Conservation (phyloP, 129 eudicot species). For the Chrysanthemum seticuspe region DNA sequence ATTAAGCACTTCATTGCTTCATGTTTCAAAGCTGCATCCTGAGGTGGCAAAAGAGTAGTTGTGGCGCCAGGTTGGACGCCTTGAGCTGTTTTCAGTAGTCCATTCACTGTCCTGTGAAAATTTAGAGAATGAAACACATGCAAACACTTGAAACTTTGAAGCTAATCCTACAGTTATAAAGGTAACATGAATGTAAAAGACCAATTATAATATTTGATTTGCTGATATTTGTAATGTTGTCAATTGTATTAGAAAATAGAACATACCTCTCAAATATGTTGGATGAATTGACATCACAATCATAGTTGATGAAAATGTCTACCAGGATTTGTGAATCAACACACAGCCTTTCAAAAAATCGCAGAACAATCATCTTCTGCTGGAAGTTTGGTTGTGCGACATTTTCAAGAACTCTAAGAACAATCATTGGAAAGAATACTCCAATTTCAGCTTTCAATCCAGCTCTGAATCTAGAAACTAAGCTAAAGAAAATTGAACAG, state of each 20-base stretch:
- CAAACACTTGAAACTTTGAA: neutral
- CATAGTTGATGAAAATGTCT: constrained; percentile 95
- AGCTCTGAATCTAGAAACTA: constrained; percentile 98
- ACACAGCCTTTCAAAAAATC: constrained; percentile 90
- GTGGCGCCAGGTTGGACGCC: constrained; percentile 89
- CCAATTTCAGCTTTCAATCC: constrained; percentile 99
- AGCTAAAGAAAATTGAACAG: constrained; percentile 93
- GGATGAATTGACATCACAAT: constrained; percentile 97
- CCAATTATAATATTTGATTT: neutral
- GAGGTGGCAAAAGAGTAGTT: constrained; percentile 91
- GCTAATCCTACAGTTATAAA: constrained; percentile 3
- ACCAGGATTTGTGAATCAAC: constrained; percentile 95
- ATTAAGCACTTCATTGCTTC: constrained; percentile 97
- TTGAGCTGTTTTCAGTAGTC: constrained; percentile 98
- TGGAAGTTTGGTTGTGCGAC: constrained; percentile 95
- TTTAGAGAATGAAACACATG: neutral
- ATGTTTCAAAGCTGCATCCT: constrained; percentile 78
- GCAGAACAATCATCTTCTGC: constrained; percentile 96
- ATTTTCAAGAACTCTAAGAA: constrained; percentile 92
- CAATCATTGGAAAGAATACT: constrained; percentile 97
- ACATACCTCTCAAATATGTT: constrained; percentile 96
- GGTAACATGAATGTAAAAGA: neutral
- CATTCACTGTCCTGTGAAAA: constrained; percentile 80
- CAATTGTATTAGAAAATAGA: constrained; percentile 11
- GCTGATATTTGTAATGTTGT: neutral